Evolutionary conservation across 805 yeast genomes (phyloP).

Genomic region (Myxozyma kluyveri): DNA sequence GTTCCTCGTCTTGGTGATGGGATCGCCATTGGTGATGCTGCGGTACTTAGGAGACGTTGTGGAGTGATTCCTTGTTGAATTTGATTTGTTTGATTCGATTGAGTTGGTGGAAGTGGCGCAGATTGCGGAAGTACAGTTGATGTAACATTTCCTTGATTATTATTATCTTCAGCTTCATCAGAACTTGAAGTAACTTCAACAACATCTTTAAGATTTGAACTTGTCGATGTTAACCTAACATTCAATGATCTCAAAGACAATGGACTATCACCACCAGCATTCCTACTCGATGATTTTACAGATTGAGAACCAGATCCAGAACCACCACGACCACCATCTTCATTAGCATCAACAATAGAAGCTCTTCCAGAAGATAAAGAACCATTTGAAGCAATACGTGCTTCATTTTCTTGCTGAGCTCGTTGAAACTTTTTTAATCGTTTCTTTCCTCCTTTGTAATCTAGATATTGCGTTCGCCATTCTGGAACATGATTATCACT

Average conservation of each 20-base stretch:
- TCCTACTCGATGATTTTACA: not conserved
- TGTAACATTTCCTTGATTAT: no score
- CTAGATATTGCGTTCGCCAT: conserved; percentile 45
- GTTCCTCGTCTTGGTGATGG: conserved; percentile 3
- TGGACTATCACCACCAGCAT: not conserved
- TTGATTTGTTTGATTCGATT: not conserved
- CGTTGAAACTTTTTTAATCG: conserved; percentile 44
- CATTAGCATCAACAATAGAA: not conserved
- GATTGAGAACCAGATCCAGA: not conserved
- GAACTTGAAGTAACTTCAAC: not conserved
- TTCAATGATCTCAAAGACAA: not conserved
- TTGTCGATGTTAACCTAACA: not conserved
- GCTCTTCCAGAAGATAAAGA: not conserved
- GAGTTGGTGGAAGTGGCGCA: conserved; percentile 1
- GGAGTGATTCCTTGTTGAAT: conserved; percentile 18
- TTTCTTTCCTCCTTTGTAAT: conserved; percentile 52
- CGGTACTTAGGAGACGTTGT: conserved; percentile 15
- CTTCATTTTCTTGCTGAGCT: conserved; percentile 6
- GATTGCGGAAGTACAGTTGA: not conserved
- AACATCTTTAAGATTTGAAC: not conserved
- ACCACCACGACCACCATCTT: not conserved
- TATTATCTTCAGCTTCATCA: not conserved
- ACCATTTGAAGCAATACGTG: no score
- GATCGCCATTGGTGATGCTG: conserved; percentile 13
- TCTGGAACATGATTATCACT: conserved; percentile 42